phyloP scores from a whole-genome alignment of 1,284 basidiomycete genomes.

The Pholiota adiposa region DNA sequence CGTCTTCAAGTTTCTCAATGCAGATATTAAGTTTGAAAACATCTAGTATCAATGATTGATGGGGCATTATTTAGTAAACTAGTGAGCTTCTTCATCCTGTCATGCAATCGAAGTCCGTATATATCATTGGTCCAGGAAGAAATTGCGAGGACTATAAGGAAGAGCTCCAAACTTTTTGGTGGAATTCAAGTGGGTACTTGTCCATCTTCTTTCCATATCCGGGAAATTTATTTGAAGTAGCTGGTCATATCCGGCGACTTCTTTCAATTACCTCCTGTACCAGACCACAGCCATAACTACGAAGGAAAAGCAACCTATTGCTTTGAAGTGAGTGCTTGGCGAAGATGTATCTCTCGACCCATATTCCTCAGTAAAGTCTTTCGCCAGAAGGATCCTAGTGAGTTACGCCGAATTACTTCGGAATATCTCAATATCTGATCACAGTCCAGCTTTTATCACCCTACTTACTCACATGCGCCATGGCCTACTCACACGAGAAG shows the following conservation, averaged over 20 bases:
- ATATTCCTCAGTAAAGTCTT: constrained; percentile 68
- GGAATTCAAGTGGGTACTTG: constrained; percentile 76
- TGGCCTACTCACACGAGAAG: constrained; percentile 59
- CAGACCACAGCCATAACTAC: constrained; percentile 39
- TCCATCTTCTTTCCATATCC: neutral
- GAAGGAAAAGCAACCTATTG: constrained; percentile 59
- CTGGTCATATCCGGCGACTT: constrained; percentile 90
- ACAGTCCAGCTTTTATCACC: constrained; percentile 69
- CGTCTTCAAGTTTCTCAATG: too few relatives aligned
- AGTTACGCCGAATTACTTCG: constrained; percentile 16
- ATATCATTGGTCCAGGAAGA: constrained; percentile 30
- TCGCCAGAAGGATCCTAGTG: constrained; percentile 55
- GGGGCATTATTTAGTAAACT: constrained; percentile 85
- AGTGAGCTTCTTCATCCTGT: constrained; percentile 31
- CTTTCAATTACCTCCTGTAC: constrained; percentile 90
- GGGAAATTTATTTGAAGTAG: constrained; percentile 39
- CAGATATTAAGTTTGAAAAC: neutral
- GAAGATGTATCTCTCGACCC: constrained; percentile 50
- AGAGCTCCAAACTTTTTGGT: constrained; percentile 70
- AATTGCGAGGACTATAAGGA: constrained; percentile 64
- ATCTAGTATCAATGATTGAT: constrained; percentile 88
- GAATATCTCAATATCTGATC: neutral
- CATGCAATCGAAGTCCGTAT: neutral
- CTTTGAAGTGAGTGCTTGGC: constrained; percentile 84
- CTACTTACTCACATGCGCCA: constrained; percentile 90